These are phyloP conservation scores for Dichotomopilus funicola DNA, from an alignment of 2,329 filamentous ascomycete species.

Conservation along the genomic window DNA sequence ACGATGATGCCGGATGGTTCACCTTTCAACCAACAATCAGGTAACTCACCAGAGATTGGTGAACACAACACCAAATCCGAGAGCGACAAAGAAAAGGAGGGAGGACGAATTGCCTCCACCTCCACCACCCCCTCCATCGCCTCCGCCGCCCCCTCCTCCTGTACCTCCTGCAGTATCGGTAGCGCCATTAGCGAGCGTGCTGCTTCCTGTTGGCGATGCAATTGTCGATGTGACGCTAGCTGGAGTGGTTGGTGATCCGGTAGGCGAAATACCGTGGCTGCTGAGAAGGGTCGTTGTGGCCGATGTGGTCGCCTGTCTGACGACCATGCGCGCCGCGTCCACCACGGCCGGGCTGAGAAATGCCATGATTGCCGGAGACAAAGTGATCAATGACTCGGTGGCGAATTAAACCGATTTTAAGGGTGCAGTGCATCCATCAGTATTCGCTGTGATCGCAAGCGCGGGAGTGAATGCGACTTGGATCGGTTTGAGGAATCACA, in stretches of 20 bases:
- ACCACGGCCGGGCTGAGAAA: constrained; percentile 24
- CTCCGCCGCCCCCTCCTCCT: constrained; percentile 20
- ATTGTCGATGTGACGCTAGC: neutral
- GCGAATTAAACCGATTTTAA: constrained; percentile 14
- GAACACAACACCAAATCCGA: constrained; percentile 97
- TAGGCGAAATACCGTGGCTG: neutral
- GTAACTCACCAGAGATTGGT: constrained; percentile 90
- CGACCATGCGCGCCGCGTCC: constrained; percentile 24
- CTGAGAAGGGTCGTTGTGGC: constrained; percentile 2
- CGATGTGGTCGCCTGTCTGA: constrained; percentile 22
- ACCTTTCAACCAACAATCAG: neutral
- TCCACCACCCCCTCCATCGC: constrained; percentile 21
- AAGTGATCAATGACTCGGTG: constrained; percentile 10
- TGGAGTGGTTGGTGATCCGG: neutral
- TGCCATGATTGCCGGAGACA: constrained; percentile 21
- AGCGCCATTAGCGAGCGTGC: constrained; percentile 12
- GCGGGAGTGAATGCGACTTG: constrained; percentile 7
- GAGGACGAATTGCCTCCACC: constrained; percentile 52
- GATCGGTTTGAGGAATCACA: neutral
- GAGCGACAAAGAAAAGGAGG: constrained; percentile 84
- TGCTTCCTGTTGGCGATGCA: constrained; percentile 11
- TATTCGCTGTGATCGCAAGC: constrained; percentile 14
- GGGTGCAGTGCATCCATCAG: constrained; percentile 21
- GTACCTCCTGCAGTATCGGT: constrained; percentile 15
- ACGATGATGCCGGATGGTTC: neutral